Percentiles rank a stretch among this genome's conserved stretches.
Evolutionary conservation across 1,139 yeast genomes (phyloP).

Genomic region (Groenewaldozyma sp.): DNA sequence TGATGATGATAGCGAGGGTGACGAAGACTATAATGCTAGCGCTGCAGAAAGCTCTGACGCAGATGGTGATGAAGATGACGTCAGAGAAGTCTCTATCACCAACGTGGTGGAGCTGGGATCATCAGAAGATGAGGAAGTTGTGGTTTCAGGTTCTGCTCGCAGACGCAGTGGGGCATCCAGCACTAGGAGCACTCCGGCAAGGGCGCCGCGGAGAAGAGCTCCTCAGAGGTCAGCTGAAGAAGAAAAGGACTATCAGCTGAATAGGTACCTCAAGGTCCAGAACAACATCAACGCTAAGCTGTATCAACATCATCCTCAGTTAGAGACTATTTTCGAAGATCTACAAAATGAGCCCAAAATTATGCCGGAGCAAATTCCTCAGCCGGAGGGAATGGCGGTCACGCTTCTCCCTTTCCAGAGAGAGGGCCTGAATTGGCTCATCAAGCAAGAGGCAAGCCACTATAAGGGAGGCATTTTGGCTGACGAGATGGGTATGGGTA

Average conservation of each 20-base stretch:
- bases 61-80: constrained; percentile 8
- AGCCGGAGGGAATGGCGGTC: constrained; percentile 72
- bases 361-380: constrained; percentile 52
- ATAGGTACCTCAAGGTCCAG: constrained; percentile 5
- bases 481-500: constrained; percentile 99
- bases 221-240: constrained; percentile 4
- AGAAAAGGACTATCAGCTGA: constrained; percentile 6
- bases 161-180: neutral
- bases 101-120: constrained; percentile 2
- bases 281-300: constrained; percentile 43
- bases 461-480: constrained; percentile 93
- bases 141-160: neutral
- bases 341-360: constrained; percentile 44
- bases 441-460: constrained; percentile 66
- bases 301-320: constrained; percentile 67
- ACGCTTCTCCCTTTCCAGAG: constrained; percentile 78
- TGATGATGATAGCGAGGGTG: constrained; percentile 9
- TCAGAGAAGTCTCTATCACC: constrained; percentile 1
- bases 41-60: constrained; percentile 7
- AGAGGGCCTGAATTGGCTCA: constrained; percentile 88
- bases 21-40: constrained; percentile 5
- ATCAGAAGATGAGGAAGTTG: too few relatives aligned
- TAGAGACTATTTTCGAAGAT: constrained; percentile 61
- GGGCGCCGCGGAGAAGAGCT: constrained; percentile 5
- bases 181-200: neutral